phyloP scores from a whole-genome alignment of 164 flowering plant species.

The Piper betle region DNA sequence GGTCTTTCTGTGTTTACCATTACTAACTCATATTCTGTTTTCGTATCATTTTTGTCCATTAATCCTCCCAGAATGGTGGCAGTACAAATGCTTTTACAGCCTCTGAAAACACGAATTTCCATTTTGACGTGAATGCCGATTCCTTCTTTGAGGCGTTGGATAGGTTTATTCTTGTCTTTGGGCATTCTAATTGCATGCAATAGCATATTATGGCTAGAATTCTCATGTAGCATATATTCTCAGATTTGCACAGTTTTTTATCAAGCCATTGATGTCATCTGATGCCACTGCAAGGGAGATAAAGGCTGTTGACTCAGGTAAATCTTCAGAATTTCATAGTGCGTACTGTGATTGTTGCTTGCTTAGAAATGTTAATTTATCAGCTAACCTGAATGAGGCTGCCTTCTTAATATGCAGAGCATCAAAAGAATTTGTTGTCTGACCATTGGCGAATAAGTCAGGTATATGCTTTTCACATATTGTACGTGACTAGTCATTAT shows the following conservation, averaged over 20 bases:
- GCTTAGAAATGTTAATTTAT: background rate
- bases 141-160: background rate
- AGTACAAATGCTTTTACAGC: conserved; percentile 72
- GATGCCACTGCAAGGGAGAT: conserved; percentile 94
- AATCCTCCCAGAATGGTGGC: conserved; percentile 61
- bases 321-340: background rate
- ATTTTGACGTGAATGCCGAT: conserved; percentile 50
- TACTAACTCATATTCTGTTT: too few species aligned
- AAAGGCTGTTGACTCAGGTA: conserved; percentile 98
- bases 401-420: conserved; percentile 34
- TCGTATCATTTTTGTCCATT: too few species aligned
- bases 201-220: too few species aligned
- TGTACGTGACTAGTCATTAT: background rate
- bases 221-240: background rate
- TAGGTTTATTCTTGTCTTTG: background rate
- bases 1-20: too few species aligned
- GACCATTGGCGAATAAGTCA: conserved; percentile 90
- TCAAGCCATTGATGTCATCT: conserved; percentile 88
- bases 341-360: too few species aligned
- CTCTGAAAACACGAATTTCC: conserved; percentile 60
- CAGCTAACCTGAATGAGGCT: background rate
- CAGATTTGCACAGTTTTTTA: conserved; percentile 70
- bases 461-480: conserved; percentile 45
- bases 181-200: background rate
- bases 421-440: conserved; percentile 78